Evolutionary conservation across 2,329 filamentous ascomycete species (phyloP), one percentile per base, ranked within the genome.

Genomic region (Penicillium sp.): DNA sequence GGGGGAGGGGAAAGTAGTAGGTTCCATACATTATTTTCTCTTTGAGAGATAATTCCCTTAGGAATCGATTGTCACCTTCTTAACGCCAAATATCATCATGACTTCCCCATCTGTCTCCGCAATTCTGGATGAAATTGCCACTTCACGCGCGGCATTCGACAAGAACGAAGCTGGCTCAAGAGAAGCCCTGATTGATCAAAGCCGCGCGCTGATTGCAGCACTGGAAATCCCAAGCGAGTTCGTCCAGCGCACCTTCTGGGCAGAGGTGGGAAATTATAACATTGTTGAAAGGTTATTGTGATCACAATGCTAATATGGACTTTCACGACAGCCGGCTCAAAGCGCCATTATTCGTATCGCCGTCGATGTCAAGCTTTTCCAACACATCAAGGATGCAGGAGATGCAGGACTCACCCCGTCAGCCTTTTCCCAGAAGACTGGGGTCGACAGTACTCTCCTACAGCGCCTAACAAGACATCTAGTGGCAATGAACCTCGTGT

Each of bases 141-240:
- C 59, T 10, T 70, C 71, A 8, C 68, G 71, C 19, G 61, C 67
- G 13, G 66, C 69, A n/a, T 76, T 72, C 31, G 67, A 71, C 5
- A 58, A 67, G 5, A 67, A 73, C 46, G 62, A 73, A 52, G 60
- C 70, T 2, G 74, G 75, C 8, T 68, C 74, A 9, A 67, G 75
- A 15, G 75, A 78, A 56, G 56, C 67, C 42, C 69, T 78, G 4
- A 70, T 78, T 35, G 71, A 73, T 12, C 68, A 74, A 40, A 68
- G 74, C 21, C 67, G 71, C 19, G 67, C 71, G 7, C 62, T 78
- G 19, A 67, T 75, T 47, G 66, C 74, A 1, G 63, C 64, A 6
- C 58, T 77, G 13, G 74, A 77, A 50, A 70, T 76, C 13, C 75
- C 76, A 0, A 75, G 73, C 54, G 75, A 78, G 53, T 68, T 67